These are phyloP conservation scores for Yamadazyma mexicana DNA, from an alignment of 1,139 yeast genomes.

Conservation along the genomic window DNA sequence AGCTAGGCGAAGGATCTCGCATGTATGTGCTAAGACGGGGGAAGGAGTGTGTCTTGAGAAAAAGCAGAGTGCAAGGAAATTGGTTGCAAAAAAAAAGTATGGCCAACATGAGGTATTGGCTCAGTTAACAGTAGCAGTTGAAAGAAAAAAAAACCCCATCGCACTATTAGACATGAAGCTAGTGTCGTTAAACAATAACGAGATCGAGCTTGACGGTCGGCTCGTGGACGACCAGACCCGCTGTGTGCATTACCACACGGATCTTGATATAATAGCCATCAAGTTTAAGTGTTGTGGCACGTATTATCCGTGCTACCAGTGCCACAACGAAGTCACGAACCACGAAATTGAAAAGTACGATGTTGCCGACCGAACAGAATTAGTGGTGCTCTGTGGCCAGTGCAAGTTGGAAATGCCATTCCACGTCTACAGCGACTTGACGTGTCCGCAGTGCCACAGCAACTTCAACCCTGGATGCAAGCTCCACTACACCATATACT, in stretches of 20 bases:
- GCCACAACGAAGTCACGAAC: slow-evolving; percentile 27
- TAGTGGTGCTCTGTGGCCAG: slow-evolving; percentile 39
- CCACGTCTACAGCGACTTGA: slow-evolving; percentile 22
- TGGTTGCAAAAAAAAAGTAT: too few relatives aligned
- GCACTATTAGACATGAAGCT: too few relatives aligned
- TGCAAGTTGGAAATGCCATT: slow-evolving; percentile 33
- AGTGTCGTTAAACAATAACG: slow-evolving; percentile 6
- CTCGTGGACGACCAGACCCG: slow-evolving; percentile 35
- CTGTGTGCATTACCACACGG: slow-evolving; percentile 38
- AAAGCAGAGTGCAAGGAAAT: too few relatives aligned
- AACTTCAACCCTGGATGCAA: slow-evolving; percentile 41
- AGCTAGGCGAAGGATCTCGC: too few relatives aligned
- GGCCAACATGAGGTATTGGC: too few relatives aligned
- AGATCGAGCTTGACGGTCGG: slow-evolving; percentile 6
- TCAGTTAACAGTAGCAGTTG: too few relatives aligned
- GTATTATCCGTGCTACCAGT: slow-evolving; percentile 43
- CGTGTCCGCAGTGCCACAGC: slow-evolving; percentile 28
- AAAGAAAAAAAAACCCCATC: too few relatives aligned
- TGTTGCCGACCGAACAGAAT: slow-evolving; percentile 5
- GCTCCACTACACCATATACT: slow-evolving; percentile 37
- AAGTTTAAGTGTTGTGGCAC: slow-evolving; percentile 39
- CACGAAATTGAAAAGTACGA: slow-evolving; percentile 22
- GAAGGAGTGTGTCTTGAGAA: too few relatives aligned
- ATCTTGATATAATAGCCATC: slow-evolving; percentile 42
- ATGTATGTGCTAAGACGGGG: too few relatives aligned